Evolutionary conservation across 2,329 filamentous ascomycete genomes (phyloP).

Genomic region (Penicillium concentricum): DNA sequence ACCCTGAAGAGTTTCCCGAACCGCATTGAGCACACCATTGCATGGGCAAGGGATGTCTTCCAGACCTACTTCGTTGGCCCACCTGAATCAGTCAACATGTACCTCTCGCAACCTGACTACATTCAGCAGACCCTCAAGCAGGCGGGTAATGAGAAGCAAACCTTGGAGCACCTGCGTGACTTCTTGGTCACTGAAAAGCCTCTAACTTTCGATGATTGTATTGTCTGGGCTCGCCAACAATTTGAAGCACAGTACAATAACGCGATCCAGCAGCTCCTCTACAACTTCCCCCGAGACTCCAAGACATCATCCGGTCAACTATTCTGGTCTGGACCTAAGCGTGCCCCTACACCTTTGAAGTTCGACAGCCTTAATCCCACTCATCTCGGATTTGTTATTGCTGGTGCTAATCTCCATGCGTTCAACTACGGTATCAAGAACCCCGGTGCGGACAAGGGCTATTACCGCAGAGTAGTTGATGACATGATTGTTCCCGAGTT

Average conservation of each 20-base stretch:
- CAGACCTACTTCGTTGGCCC: slow-evolving; percentile 91
- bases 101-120: slow-evolving; percentile 88
- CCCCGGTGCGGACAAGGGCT: slow-evolving; percentile 66
- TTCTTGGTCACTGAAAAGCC: slow-evolving; percentile 91
- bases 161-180: slow-evolving; percentile 83
- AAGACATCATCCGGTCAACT: slow-evolving; percentile 81
- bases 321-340: slow-evolving; percentile 99
- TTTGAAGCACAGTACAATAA: slow-evolving; percentile 98
- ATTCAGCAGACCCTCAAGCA: slow-evolving; percentile 84
- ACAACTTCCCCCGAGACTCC: slow-evolving; percentile 96
- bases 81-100: slow-evolving; percentile 90
- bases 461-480: slow-evolving; percentile 78
- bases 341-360: slow-evolving; percentile 85
- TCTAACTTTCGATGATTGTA: slow-evolving; percentile 89
- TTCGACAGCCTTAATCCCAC: slow-evolving; percentile 83
- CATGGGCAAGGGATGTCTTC: slow-evolving; percentile 95
- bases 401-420: slow-evolving; percentile 87
- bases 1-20: slow-evolving; percentile 97
- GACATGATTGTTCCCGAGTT: slow-evolving; percentile 97
- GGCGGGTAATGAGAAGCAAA: slow-evolving; percentile 91
- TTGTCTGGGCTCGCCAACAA: slow-evolving; percentile 87
- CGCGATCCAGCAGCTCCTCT: slow-evolving; percentile 89
- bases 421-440: slow-evolving; percentile 98
- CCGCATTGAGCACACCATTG: slow-evolving; percentile 97
- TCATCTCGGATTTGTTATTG: slow-evolving; percentile 83